phyloP scores from a whole-genome alignment of 2,329 filamentous ascomycete species.

The Macrophomina phaseolina region DNA sequence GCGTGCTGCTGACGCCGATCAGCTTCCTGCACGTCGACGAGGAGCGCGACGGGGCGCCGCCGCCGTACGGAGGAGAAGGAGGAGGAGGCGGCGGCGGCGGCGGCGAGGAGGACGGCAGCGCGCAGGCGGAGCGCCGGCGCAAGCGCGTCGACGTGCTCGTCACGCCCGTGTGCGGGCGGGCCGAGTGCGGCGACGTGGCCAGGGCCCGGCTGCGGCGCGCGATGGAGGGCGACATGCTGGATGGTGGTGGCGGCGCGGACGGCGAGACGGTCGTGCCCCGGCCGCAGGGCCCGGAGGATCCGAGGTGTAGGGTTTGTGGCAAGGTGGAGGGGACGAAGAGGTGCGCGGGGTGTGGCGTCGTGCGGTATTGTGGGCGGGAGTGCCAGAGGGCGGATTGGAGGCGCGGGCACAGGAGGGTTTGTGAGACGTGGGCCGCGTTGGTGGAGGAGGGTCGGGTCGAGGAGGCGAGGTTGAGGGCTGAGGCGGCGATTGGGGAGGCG shows the following conservation, averaged over 20 bases:
- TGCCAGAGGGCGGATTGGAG: constrained; percentile 25
- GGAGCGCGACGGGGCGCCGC: neutral
- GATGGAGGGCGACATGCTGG: constrained; percentile 28
- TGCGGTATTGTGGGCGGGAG: constrained; percentile 25
- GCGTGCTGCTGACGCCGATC: constrained; percentile 20
- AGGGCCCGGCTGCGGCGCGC: constrained; percentile 36
- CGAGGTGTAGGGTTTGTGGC: constrained; percentile 18
- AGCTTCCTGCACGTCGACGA: constrained; percentile 18
- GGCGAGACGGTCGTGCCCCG: neutral
- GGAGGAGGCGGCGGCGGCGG: neutral
- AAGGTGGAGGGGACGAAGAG: constrained; percentile 2
- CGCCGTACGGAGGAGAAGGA: neutral
- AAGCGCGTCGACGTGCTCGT: constrained; percentile 24
- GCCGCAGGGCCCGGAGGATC: constrained; percentile 1
- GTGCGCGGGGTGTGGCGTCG: constrained; percentile 20
- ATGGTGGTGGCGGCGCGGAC: neutral
- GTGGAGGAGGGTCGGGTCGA: constrained; percentile 1
- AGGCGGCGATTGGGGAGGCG: neutral
- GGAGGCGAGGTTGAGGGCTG: neutral
- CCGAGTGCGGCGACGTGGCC: neutral
- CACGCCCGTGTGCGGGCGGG: constrained; percentile 10
- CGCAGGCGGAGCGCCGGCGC: neutral
- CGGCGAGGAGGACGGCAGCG: neutral
- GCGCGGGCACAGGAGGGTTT: constrained; percentile 21
- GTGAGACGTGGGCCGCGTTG: constrained; percentile 3